Base-by-base conservation (phyloP, 1,284 basidiomycete genomes). In the Takashimella tepidaria region DNA sequence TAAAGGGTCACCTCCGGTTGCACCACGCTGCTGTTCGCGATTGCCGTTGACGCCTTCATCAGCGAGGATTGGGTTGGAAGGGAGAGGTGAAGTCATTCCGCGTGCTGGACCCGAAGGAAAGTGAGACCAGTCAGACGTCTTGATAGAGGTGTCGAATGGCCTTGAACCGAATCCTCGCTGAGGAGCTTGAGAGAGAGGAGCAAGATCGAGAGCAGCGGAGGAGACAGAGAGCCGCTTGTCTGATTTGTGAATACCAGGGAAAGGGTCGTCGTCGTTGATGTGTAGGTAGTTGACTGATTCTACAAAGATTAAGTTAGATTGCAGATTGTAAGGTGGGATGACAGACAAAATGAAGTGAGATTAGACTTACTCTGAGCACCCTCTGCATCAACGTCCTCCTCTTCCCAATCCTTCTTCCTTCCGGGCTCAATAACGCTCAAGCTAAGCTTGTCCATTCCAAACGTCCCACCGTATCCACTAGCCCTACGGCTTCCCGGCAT, bases 181-280 rank as follows among this genome's bases (percentile, higher is more conserved):
- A 21, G 86, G 85, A 16, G 86, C 86, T 70, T 91, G 89, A 3
- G 89, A 86, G 37, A 91, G 81, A 41, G 92, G 88, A 6, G 93
- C 93, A 41, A 96, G 82, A 73, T 97, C 93, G 62, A 97, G 78
- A 27, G 92, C 92, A 23, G 89, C 91, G 20, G 92, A 93, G 10
- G 89, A 87, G n/a, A 88, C 84, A 0, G 90, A 89, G 49, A 92
- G 80, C 83, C 90, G 62, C 63, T 64, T 55, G 54, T 71, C 63
- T n/a, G n/a, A n/a, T 56, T 79, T 73, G 41, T 76, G 67, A 43
- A 80, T 72, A 40, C 78, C 73, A 23, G 79, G 78, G 74, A 81
- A 95, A 76, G 91, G 92, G 78, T 92, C 90, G 67, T 95, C 89
- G 68, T 93, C 92, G 41, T 89, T 90, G 42, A 89, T 90, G 24